These are phyloP conservation scores for Micromonas pusilla DNA, from an alignment of 139 green algal genomes.

Conservation along the genomic window DNA sequence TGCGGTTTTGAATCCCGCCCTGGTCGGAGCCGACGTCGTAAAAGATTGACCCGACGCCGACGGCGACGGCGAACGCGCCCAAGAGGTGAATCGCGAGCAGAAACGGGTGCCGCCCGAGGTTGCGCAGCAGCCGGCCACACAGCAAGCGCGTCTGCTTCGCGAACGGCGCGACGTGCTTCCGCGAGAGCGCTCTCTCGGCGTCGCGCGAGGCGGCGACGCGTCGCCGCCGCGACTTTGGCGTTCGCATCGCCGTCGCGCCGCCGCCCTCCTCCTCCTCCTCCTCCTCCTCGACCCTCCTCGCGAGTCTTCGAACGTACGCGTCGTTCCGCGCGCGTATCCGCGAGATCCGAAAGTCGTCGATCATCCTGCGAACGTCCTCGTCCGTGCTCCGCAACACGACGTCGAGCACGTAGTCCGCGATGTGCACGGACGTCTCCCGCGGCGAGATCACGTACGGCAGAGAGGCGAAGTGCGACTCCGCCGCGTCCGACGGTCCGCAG, in stretches of 20 bases:
- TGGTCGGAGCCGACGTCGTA: slow-evolving; percentile 43
- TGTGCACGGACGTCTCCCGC: slow-evolving; percentile 16
- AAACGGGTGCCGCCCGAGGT: slow-evolving; percentile 49
- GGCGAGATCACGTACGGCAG: slow-evolving; percentile 10
- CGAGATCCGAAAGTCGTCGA: background rate
- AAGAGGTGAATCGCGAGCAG: slow-evolving; percentile 40
- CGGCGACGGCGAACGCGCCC: slow-evolving; percentile 15
- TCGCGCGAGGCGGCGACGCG: no score
- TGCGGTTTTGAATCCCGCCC: slow-evolving; percentile 37
- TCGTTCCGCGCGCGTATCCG: slow-evolving; percentile 42
- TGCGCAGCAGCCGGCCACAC: slow-evolving; percentile 30
- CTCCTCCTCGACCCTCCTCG: background rate
- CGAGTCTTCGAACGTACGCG: slow-evolving; percentile 28
- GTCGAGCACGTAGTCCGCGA: slow-evolving; percentile 61
- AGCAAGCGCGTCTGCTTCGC: slow-evolving; percentile 30
- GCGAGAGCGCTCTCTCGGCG: background rate
- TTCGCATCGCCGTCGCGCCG: background rate
- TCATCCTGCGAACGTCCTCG: slow-evolving; percentile 32
- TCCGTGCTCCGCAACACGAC: slow-evolving; percentile 49
- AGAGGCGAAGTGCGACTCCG: background rate
- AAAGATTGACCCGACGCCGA: slow-evolving; percentile 40
- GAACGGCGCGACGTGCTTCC: slow-evolving; percentile 1
- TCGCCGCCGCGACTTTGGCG: background rate
- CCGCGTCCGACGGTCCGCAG: background rate
- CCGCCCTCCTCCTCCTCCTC: background rate